These are phyloP conservation scores for Candida krabiensis DNA, from an alignment of 805 yeast genomes.

Conservation along the genomic window DNA sequence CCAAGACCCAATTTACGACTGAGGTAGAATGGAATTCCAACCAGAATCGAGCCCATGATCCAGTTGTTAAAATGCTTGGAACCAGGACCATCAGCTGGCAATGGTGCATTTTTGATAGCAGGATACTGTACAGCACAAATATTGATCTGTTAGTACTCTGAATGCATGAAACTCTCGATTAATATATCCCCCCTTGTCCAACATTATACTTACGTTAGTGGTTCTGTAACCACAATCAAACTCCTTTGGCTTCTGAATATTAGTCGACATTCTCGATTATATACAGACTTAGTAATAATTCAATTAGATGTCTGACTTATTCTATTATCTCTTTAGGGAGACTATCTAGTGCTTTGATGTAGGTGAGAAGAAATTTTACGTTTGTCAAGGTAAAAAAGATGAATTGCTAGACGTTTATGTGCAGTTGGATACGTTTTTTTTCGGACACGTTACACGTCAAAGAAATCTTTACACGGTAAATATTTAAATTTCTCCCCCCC, in stretches of 20 bases:
- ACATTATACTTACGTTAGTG: constrained; percentile 39
- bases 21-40: constrained; percentile 61
- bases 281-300: no score
- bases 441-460: no score
- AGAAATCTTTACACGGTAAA: no score
- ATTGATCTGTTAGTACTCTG: constrained; percentile 3
- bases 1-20: constrained; percentile 71
- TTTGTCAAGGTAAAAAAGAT: no score
- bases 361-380: no score
- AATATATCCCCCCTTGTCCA: no score
- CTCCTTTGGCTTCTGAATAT: constrained; percentile 21
- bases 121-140: constrained; percentile 53
- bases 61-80: constrained; percentile 70
- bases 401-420: no score
- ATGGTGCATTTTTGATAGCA: constrained; percentile 78
- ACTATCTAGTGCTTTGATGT: no score
- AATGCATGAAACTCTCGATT: background rate
- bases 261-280: constrained; percentile 7
- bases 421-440: no score
- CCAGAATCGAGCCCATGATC: constrained; percentile 47
- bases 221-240: constrained; percentile 51
- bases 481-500: no score
- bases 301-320: no score
- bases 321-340: no score
- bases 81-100: constrained; percentile 92